phyloP scores from a whole-genome alignment of 2,329 filamentous ascomycete genomes.

The Beauveria sp. region DNA sequence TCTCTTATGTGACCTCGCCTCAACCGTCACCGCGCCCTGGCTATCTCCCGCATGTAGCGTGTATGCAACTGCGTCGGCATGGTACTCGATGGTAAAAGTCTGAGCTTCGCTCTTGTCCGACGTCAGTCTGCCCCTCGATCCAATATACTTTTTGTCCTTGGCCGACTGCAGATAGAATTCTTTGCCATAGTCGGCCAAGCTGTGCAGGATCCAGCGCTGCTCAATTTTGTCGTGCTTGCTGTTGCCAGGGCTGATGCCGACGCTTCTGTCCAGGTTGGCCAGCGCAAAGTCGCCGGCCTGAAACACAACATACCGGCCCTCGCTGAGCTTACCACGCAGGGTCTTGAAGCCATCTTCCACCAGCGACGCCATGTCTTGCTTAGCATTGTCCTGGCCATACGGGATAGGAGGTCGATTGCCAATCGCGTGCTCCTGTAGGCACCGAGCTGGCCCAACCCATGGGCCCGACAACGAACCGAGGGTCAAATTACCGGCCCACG shows the following conservation, averaged over 20 bases:
- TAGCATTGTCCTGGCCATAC: slow-evolving; percentile 29
- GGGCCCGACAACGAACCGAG: slow-evolving; percentile 12
- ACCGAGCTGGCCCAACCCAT: slow-evolving; percentile 33
- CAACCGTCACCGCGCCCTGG: not conserved
- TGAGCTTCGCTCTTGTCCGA: not conserved
- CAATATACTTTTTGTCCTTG: slow-evolving; percentile 19
- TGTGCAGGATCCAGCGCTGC: slow-evolving; percentile 43
- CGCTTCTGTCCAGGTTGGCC: slow-evolving; percentile 20
- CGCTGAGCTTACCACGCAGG: slow-evolving; percentile 41
- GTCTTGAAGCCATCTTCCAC: slow-evolving; percentile 46
- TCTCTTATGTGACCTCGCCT: not conserved
- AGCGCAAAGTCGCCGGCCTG: slow-evolving; percentile 35
- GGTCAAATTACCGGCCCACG: slow-evolving; percentile 25
- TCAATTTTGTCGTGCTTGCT: slow-evolving; percentile 28
- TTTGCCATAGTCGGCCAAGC: slow-evolving; percentile 16
- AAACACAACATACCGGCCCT: slow-evolving; percentile 46
- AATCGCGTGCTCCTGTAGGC: slow-evolving; percentile 21
- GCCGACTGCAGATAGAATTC: slow-evolving; percentile 20
- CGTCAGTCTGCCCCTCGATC: slow-evolving; percentile 9
- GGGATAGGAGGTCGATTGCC: slow-evolving; percentile 27
- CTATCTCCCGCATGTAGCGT: not conserved
- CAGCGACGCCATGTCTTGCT: slow-evolving; percentile 25
- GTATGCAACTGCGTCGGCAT: not conserved
- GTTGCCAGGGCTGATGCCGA: slow-evolving; percentile 7
- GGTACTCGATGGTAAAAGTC: slow-evolving; percentile 4